These are phyloP conservation scores for Symbiodinium natans DNA, from an alignment of 73 alveolate species.

Conservation along the genomic window DNA sequence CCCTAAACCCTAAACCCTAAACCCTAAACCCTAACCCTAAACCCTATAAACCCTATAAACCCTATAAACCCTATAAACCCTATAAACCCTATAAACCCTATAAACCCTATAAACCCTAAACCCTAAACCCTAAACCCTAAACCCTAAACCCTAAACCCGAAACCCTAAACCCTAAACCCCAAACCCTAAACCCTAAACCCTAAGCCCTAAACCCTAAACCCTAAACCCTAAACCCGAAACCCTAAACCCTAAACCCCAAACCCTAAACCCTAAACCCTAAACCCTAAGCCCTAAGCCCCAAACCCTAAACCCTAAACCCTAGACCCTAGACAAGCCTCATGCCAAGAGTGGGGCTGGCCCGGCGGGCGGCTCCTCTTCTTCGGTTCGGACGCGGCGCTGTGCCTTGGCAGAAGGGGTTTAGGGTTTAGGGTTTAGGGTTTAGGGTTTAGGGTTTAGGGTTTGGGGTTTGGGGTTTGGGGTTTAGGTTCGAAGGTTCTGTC, in stretches of 20 bases:
- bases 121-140: background rate
- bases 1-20: too few species aligned
- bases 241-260: background rate
- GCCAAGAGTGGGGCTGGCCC: slow-evolving; percentile 46
- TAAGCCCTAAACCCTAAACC: background rate
- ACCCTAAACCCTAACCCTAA: too few species aligned
- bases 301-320: too few species aligned
- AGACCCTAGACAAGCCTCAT: too few species aligned
- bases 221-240: background rate
- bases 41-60: too few species aligned
- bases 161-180: background rate
- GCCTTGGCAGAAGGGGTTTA: background rate
- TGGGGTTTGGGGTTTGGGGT: background rate
- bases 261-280: background rate
- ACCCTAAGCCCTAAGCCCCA: too few species aligned
- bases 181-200: too few species aligned
- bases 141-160: background rate
- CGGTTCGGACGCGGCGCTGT: slow-evolving; percentile 26
- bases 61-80: too few species aligned
- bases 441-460: background rate
- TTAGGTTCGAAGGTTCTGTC: background rate
- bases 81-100: too few species aligned
- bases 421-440: background rate
- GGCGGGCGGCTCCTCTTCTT: slow-evolving; percentile 41
- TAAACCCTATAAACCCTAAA: background rate